Percentiles rank a stretch among this genome's conserved stretches.
These are phyloP conservation scores for Cordyceps cicadae DNA, from an alignment of 2,329 filamentous ascomycete genomes.

Conservation along the genomic window DNA sequence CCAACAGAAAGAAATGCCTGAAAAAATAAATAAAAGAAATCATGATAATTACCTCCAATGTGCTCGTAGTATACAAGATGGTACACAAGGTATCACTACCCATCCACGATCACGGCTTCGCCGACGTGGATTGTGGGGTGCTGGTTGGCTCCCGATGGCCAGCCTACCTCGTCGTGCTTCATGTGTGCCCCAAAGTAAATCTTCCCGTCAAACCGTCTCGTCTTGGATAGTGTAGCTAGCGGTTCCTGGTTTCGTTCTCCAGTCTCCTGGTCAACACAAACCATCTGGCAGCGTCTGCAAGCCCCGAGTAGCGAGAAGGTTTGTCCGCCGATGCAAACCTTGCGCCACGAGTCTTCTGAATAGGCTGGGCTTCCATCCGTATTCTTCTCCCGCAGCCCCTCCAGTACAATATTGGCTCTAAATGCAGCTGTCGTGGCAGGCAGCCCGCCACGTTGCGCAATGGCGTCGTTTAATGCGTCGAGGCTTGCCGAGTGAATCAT, in stretches of 20 bases:
- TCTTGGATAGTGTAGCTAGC: slow-evolving; percentile 81
- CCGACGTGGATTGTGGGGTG: slow-evolving; percentile 37
- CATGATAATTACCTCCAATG: neutral
- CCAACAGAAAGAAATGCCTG: neutral
- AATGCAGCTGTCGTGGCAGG: slow-evolving; percentile 67
- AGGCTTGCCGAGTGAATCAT: slow-evolving; percentile 75
- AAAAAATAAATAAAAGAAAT: too few relatives aligned
- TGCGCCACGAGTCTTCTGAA: slow-evolving; percentile 70
- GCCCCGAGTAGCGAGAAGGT: slow-evolving; percentile 67
- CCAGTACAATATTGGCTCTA: slow-evolving; percentile 76
- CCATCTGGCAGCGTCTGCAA: slow-evolving; percentile 90
- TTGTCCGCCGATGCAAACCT: slow-evolving; percentile 55
- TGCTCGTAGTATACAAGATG: neutral
- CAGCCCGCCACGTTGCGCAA: slow-evolving; percentile 54
- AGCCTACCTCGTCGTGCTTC: slow-evolving; percentile 34
- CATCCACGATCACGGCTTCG: slow-evolving; percentile 29
- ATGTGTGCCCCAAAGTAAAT: slow-evolving; percentile 86
- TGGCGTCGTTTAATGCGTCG: slow-evolving; percentile 65
- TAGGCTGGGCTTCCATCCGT: slow-evolving; percentile 50
- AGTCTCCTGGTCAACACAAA: slow-evolving; percentile 83
- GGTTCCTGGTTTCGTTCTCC: slow-evolving; percentile 74
- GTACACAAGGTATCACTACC: neutral
- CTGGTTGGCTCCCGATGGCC: neutral
- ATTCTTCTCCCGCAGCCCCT: slow-evolving; percentile 23
- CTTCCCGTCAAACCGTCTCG: slow-evolving; percentile 71